phyloP scores from a whole-genome alignment of 768 basidiomycete species.

The Mycena capillaripes region DNA sequence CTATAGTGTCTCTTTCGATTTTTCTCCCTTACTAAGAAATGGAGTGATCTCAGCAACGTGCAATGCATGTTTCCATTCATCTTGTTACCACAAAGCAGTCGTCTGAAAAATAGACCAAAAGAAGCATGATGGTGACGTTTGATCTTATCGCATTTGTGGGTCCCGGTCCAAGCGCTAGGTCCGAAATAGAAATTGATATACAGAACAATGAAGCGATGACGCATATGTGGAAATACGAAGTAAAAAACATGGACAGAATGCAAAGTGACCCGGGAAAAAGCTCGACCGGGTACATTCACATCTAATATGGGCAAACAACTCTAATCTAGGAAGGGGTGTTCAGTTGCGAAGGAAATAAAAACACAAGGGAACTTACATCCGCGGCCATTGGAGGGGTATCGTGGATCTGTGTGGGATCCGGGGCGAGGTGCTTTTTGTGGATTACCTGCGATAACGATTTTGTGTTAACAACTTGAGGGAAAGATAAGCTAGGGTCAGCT shows the following conservation, averaged over 20 bases:
- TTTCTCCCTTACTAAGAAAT: too few relatives aligned
- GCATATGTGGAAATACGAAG: conserved; percentile 14
- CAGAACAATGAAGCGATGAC: neutral
- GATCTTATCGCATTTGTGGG: conserved; percentile 12
- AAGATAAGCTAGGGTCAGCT: too few relatives aligned
- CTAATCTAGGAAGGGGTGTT: conserved; percentile 15
- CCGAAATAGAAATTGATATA: conserved; percentile 31
- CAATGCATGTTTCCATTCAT: too few relatives aligned
- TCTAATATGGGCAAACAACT: neutral
- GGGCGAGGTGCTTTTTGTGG: conserved; percentile 13
- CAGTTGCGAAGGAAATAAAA: neutral
- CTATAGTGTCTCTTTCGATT: too few relatives aligned
- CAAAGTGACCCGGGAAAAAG: conserved; percentile 17
- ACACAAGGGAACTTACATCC: conserved; percentile 22
- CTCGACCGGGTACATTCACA: conserved; percentile 16
- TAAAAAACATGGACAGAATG: conserved; percentile 14
- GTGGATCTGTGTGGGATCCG: conserved; percentile 7
- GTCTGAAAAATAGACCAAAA: neutral
- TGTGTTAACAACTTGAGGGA: too few relatives aligned
- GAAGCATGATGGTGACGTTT: neutral
- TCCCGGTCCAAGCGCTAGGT: conserved; percentile 25
- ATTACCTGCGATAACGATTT: neutral
- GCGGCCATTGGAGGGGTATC: conserved; percentile 25
- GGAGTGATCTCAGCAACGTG: too few relatives aligned
- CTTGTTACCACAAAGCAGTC: too few relatives aligned